A percentile compares a stretch with the other conserved stretches of the same genome.
phyloP scores from a whole-genome alignment of 1,284 basidiomycete species.

The Dichomitus squalens region DNA sequence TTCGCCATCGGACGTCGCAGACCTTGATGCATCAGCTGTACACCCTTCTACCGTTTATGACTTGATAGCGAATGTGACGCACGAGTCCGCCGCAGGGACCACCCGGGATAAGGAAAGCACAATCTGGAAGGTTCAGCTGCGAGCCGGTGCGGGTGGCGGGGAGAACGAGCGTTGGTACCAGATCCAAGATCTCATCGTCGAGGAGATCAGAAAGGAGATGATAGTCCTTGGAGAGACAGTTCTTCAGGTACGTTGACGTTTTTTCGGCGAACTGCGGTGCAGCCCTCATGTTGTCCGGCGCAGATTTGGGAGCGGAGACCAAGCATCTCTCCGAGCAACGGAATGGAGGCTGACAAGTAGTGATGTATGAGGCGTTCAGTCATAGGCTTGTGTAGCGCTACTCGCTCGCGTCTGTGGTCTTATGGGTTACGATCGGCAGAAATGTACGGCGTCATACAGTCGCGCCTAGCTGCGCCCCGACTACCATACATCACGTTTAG shows the following conservation, averaged over 20 bases:
- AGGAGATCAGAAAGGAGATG: constrained; percentile 95
- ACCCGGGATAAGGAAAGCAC: constrained; percentile 87
- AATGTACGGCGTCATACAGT: not conserved
- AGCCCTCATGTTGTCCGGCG: not conserved
- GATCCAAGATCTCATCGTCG: constrained; percentile 96
- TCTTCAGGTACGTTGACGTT: constrained; percentile 69
- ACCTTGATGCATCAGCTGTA: constrained; percentile 70
- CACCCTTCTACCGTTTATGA: constrained; percentile 81
- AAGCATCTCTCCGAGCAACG: constrained; percentile 24
- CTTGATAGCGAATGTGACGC: constrained; percentile 93
- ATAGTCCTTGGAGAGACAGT: constrained; percentile 97
- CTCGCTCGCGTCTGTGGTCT: not conserved
- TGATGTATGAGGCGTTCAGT: not conserved
- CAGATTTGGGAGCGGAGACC: constrained; percentile 72
- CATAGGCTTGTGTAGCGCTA: not conserved
- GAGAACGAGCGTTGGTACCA: constrained; percentile 95
- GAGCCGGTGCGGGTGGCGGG: constrained; percentile 73
- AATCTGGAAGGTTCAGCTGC: constrained; percentile 92
- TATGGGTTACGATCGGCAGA: not conserved
- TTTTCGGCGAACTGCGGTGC: not conserved
- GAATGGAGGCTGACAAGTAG: constrained; percentile 28
- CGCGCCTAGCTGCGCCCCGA: not conserved
- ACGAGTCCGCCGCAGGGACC: constrained; percentile 93
- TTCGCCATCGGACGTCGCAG: constrained; percentile 41
- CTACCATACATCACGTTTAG: not conserved